Conservation (phyloP, 257 asterid species). For the Solanum peruvianum region DNA sequence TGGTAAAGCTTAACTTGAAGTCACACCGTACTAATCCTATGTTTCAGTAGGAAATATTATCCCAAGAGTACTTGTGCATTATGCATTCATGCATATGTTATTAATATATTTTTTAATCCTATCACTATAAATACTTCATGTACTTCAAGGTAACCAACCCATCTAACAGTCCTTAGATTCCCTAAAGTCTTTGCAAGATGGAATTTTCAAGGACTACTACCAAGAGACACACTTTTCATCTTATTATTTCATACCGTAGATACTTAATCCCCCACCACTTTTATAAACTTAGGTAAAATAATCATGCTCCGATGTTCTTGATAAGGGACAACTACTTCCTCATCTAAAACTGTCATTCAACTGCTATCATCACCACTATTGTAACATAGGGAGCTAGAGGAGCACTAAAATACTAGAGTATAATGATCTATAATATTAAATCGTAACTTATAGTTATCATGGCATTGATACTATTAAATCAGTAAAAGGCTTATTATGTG, state of each 20-base stretch:
- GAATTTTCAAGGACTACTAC: not conserved
- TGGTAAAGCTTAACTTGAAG: not conserved
- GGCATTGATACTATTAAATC: not conserved
- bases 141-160: not conserved
- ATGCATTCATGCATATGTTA: not conserved
- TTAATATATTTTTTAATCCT: not conserved
- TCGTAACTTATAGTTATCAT: not conserved
- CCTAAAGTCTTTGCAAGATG: not conserved
- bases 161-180: no score
- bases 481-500: not conserved
- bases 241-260: not conserved
- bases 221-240: not conserved
- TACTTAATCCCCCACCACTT: not conserved
- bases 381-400: not conserved
- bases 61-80: not conserved
- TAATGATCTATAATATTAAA: not conserved
- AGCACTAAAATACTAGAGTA: not conserved
- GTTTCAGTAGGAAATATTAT: not conserved
- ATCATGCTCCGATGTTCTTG: not conserved
- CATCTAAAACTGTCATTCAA: not conserved
- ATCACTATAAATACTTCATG: not conserved
- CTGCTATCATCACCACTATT: not conserved
- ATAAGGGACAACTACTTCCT: not conserved
- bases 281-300: not conserved
- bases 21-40: not conserved